Evolutionary conservation across 2,329 filamentous ascomycete genomes (phyloP).

Genomic region (Stagonosporopsis rhizophila): DNA sequence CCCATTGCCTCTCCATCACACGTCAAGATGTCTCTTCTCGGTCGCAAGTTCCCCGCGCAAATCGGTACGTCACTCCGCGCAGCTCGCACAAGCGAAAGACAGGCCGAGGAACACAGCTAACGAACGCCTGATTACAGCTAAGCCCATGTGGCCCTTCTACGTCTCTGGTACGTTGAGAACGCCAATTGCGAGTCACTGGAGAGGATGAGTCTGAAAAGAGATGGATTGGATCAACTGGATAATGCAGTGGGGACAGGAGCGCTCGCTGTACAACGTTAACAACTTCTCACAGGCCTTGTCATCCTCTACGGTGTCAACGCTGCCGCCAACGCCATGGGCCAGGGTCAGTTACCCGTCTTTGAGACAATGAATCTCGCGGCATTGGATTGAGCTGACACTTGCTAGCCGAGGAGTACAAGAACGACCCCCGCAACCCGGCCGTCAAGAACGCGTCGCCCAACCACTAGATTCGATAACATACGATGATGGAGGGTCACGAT

Average conservation of each 20-base stretch:
- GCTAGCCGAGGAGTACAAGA: slow-evolving; percentile 91
- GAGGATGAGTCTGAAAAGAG: not conserved
- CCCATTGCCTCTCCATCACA: slow-evolving; percentile 40
- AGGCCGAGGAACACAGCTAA: slow-evolving; percentile 36
- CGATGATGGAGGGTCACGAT: slow-evolving; percentile 25
- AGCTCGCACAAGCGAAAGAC: slow-evolving; percentile 1
- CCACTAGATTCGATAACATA: slow-evolving; percentile 37
- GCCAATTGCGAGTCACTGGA: not conserved
- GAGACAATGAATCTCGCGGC: not conserved
- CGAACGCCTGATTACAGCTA: slow-evolving; percentile 65
- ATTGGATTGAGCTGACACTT: slow-evolving; percentile 26
- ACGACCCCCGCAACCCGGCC: slow-evolving; percentile 87
- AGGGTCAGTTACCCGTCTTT: slow-evolving; percentile 66
- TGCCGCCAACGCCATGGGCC: slow-evolving; percentile 76
- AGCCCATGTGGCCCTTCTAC: slow-evolving; percentile 93
- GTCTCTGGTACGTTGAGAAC: slow-evolving; percentile 76
- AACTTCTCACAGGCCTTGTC: slow-evolving; percentile 68
- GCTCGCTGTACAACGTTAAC: slow-evolving; percentile 26
- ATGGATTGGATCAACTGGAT: not conserved
- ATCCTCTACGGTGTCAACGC: slow-evolving; percentile 93
- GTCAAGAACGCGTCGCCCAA: slow-evolving; percentile 42
- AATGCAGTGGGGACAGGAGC: not conserved
- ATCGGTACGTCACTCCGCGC: slow-evolving; percentile 52
- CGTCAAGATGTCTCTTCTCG: slow-evolving; percentile 55
- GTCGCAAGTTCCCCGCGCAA: slow-evolving; percentile 60